A percentile compares a stretch with the other conserved stretches of the same genome.
phyloP scores from a whole-genome alignment of 306 rosid genomes.

The Quercus glauca region DNA sequence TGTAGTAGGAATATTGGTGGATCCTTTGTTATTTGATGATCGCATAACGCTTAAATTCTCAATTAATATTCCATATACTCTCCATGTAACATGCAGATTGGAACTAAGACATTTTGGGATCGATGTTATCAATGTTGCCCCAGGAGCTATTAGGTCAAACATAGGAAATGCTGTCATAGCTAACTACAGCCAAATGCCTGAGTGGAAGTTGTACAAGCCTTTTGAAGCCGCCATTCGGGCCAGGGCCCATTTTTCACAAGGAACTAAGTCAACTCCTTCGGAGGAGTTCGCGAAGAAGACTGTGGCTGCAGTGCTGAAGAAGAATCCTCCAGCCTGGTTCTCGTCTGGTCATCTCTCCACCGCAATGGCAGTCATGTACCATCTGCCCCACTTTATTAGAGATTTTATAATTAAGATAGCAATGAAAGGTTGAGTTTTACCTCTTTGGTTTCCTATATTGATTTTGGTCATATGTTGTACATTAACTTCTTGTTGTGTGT shows the following conservation, averaged over 20 bases:
- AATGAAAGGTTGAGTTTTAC: conserved; percentile 32
- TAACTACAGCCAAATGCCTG: conserved; percentile 63
- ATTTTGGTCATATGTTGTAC: background rate
- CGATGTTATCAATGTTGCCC: conserved; percentile 74
- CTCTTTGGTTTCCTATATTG: background rate
- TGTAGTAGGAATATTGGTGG: too few species aligned
- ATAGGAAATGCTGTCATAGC: conserved; percentile 54
- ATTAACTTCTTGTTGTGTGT: too few species aligned
- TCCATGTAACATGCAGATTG: conserved; percentile 32
- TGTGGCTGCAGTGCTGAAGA: conserved; percentile 58
- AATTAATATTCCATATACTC: background rate
- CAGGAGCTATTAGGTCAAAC: conserved; percentile 80
- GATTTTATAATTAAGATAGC: conserved; percentile 41
- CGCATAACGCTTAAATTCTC: background rate
- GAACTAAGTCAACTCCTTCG: conserved; percentile 53
- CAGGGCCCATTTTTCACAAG: conserved; percentile 59
- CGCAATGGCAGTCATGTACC: conserved; percentile 55
- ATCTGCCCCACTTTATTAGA: conserved; percentile 64
- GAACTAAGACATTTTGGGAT: conserved; percentile 78
- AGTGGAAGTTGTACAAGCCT: conserved; percentile 63
- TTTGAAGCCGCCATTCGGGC: conserved; percentile 58
- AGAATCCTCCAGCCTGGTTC: conserved; percentile 85
- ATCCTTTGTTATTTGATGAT: background rate
- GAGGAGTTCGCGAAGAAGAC: conserved; percentile 74
- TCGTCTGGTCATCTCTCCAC: conserved; percentile 53